Evolutionary conservation across 345 rosid species (phyloP), one percentile per base, ranked within the genome.

Genomic region (Acer campestre): DNA sequence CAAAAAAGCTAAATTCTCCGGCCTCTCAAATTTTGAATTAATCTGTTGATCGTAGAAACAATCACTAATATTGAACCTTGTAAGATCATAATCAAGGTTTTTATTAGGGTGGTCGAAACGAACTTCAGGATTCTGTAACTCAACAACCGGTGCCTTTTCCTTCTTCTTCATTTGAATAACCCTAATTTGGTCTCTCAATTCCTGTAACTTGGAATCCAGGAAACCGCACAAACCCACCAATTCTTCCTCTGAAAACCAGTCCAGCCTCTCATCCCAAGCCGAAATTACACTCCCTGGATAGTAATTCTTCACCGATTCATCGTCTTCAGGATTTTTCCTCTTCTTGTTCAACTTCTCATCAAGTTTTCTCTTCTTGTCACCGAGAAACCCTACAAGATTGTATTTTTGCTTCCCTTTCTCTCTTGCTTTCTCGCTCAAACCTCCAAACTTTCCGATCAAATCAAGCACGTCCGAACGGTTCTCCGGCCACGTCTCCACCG

Each of bases 401-500:
- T 46, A 46, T 10, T 46, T 46, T 10, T 42, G 10, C 46, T 46
- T 46, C 31, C 1, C 31, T 11, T 18, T 22, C 56, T 44, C 55
- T 44, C 14, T 44, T 61, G 4, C 13, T 16, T 73, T 20, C 25
- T 59, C 3, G 3, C 53, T 29, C n/a, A 2, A 2, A 42, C 53
- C n/a, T 31, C 22, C 17, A 18, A 2, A 58, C 49, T 31, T 31
- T 23, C 10, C 2, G 3, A 56, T 18, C 27, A 38, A 46, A 46
- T 11, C 49, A 46, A 46, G 49, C 49, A 72, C 67, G 18, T 56
- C 7, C 2, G 29, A 18, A n/a, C 16, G 9, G 10, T 67, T 40
- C 53, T 68, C 53, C 0, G 81, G 81, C 74, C 81, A 73, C 8
- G 77, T 48, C 7, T 66, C 77, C 49, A 62, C 67, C 17, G 29